Base-by-base conservation (phyloP, 2,329 filamentous ascomycete species). In the Pochonia chlamydosporia region DNA sequence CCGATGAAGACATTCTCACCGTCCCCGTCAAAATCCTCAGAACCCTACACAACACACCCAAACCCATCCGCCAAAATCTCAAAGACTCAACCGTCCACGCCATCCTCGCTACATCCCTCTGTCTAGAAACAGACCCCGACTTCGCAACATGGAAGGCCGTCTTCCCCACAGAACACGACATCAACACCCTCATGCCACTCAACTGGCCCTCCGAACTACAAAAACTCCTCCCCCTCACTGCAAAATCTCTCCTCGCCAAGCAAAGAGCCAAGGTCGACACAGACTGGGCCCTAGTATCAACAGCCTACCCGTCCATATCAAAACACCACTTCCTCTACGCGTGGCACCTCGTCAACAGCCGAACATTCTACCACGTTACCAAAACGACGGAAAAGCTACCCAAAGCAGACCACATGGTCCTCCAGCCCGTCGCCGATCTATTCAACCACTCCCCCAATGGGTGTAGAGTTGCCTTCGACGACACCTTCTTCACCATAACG, bases 401-500 rank as follows among this genome's bases (percentile, higher is more conserved):
- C 55, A 58, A 65, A 56, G 63, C 76, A 54, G 84, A 87, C 55
- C 79, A 79, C 57, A 79, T 88, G 71, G 79, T 79, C 9, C 74
- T 89, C 54, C 84, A 83, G 62, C 86, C 86, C 1, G 82, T 87
- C 30, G 81, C 84, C 1, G 86, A 90, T 61, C 79, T 87, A 47
- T 84, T 89, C 70, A 90, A 80, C 55, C 76, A 78, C 57, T 61
- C 68, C 5, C 65, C 73, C 33, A 54, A 54, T 9, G 72, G 73
- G 24, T 84, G 80, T 62, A 63, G 69, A 13, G 79, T 81, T 1
- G 59, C 69, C n/a, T 79, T 78, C 55, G 68, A 73, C 40, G 52
- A 63, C 1, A 61, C 65, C 1, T 73, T 74, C 5, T 87, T 81
- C 65, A 72, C 69, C 21, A 71, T 87, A 40, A 72, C 65, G 16